Evolutionary conservation across 495 filamentous ascomycete genomes (phyloP).

Genomic region (Neurospora sp.): DNA sequence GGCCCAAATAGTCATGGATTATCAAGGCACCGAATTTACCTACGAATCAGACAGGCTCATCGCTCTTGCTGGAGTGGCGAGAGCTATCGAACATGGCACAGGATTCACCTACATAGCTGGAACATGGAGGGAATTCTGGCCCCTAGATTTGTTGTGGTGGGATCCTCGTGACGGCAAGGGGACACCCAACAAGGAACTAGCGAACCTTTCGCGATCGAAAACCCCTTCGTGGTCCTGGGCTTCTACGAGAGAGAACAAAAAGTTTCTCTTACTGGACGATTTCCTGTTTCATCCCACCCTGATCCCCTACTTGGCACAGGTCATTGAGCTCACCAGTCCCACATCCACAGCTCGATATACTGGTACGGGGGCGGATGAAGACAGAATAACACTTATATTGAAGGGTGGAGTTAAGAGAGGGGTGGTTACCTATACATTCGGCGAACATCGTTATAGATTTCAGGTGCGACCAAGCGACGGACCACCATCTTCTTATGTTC

Average conservation of each 20-base stretch:
- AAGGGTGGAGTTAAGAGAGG: not conserved
- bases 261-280: no score
- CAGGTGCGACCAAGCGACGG: no score
- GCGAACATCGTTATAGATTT: no score
- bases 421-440: no score
- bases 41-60: constrained; percentile 13
- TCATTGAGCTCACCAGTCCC: not conserved
- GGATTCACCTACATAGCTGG: constrained; percentile 12
- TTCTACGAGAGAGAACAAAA: not conserved
- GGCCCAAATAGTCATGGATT: not conserved
- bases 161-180: not conserved
- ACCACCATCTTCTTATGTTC: no score
- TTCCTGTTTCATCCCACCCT: no score
- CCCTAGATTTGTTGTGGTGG: not conserved
- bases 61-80: constrained; percentile 12
- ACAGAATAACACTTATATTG: not conserved
- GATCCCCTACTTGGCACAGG: not conserved
- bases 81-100: constrained; percentile 1
- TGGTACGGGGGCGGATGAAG: not conserved
- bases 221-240: not conserved
- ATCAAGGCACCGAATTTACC: not conserved
- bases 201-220: not conserved
- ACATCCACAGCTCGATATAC: not conserved
- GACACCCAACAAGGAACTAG: not conserved
- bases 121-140: constrained; percentile 5